Evolutionary conservation across 352 stramenopile species (phyloP).

Genomic region (Aphanomyces astaci): DNA sequence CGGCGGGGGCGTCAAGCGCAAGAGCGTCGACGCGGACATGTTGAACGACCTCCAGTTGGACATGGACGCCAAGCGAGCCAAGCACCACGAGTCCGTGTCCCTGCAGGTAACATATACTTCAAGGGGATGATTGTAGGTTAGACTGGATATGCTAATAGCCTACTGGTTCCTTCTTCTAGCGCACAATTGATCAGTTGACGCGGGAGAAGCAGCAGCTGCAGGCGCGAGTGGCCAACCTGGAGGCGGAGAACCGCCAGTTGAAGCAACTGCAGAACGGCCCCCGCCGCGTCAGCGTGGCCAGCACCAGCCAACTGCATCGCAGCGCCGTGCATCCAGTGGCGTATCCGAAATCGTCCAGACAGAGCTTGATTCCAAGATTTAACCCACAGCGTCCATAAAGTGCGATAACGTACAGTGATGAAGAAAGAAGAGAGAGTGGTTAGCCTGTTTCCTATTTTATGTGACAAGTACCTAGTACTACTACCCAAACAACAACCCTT

Average conservation of each 20-base stretch:
- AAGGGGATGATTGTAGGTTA: neutral
- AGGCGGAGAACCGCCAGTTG: conserved; percentile 27
- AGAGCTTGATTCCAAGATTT: conserved; percentile 2
- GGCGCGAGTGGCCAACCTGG: conserved; percentile 30
- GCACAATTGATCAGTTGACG: conserved; percentile 13
- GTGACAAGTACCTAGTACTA: too few relatives aligned
- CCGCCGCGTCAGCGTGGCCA: neutral
- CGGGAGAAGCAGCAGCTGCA: conserved; percentile 10
- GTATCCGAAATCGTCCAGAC: conserved; percentile 1
- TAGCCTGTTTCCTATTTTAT: too few relatives aligned
- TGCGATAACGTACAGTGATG: too few relatives aligned
- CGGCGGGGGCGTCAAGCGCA: conserved; percentile 32
- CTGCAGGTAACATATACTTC: conserved; percentile 30
- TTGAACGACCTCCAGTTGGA: conserved; percentile 31
- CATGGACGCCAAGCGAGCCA: neutral
- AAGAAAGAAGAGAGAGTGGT: too few relatives aligned
- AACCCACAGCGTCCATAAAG: neutral
- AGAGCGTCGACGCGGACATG: conserved; percentile 32
- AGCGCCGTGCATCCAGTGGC: neutral
- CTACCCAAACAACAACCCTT: conserved; percentile 21
- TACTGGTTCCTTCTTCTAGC: too few relatives aligned
- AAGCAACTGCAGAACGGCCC: neutral
- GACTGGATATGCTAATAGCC: too few relatives aligned
- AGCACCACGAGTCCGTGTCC: conserved; percentile 4
- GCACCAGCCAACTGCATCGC: neutral